Evolutionary conservation across 2,329 filamentous ascomycete species (phyloP).

Genomic region (Chaetomiaceae sp.): DNA sequence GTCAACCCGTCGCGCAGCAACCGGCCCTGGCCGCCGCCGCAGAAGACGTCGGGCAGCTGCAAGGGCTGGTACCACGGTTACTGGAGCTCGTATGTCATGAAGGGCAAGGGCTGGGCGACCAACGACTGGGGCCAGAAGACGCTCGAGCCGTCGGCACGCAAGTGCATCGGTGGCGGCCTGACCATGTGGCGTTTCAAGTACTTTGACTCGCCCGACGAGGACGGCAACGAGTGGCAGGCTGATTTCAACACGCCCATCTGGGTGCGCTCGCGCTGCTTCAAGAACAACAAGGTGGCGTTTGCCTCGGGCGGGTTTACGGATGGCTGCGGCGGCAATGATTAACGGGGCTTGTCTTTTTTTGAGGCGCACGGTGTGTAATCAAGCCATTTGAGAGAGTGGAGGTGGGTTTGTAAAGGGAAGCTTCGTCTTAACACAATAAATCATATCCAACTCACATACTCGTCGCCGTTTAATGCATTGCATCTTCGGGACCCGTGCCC

Average conservation of each 20-base stretch:
- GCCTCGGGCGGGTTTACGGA: not conserved
- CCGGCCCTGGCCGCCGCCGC: not conserved
- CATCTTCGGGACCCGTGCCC: too few species aligned
- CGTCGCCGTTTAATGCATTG: too few species aligned
- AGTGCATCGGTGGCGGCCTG: not conserved
- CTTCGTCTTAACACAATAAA: too few species aligned
- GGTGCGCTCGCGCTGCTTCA: not conserved
- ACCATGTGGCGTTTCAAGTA: conserved; percentile 1
- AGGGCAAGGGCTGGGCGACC: not conserved
- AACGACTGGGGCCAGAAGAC: not conserved
- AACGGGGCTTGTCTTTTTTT: too few species aligned
- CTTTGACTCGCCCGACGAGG: conserved; percentile 1
- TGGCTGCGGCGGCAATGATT: conserved; percentile 5
- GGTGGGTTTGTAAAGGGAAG: too few species aligned
- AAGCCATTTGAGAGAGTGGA: too few species aligned
- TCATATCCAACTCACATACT: too few species aligned
- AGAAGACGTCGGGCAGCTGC: not conserved
- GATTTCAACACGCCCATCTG: conserved; percentile 3
- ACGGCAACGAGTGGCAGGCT: conserved; percentile 5
- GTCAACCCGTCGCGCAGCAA: conserved; percentile 3
- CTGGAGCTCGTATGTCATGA: not conserved
- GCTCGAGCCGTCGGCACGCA: not conserved
- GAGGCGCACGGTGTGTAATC: too few species aligned
- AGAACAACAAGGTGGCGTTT: not conserved
- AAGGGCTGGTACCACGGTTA: not conserved